Conservation (phyloP, 495 filamentous ascomycete species). For the Copromyces sp. region DNA sequence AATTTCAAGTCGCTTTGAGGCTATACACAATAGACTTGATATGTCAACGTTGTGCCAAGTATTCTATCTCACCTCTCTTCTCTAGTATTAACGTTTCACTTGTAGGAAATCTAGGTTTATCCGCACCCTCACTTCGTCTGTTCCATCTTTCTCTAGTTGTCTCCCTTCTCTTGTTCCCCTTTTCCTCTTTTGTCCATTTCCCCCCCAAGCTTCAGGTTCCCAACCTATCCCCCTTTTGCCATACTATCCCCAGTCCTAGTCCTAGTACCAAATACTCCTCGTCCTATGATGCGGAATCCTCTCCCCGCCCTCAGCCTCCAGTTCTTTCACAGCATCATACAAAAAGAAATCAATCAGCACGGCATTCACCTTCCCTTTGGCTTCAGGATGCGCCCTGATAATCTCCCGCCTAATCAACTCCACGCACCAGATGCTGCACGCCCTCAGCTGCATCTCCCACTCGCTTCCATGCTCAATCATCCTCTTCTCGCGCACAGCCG, state of each 20-base stretch:
- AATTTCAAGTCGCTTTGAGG: background rate
- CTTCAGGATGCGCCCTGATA: constrained; percentile 54
- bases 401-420: constrained; percentile 87
- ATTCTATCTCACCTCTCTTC: background rate
- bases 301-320: constrained; percentile 52
- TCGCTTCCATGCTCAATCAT: constrained; percentile 58
- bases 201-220: too few relatives aligned
- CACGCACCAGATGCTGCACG: constrained; percentile 86
- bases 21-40: background rate
- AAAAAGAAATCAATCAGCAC: constrained; percentile 94
- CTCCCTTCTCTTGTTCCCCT: too few relatives aligned
- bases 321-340: constrained; percentile 83
- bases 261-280: constrained; percentile 88
- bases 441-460: constrained; percentile 82
- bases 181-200: background rate
- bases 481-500: constrained; percentile 51
- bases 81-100: background rate
- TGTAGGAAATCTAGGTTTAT: background rate
- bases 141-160: too few relatives aligned
- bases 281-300: constrained; percentile 84
- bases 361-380: constrained; percentile 56
- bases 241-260: background rate
- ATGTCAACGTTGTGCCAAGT: too few relatives aligned
- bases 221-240: background rate
- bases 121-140: too few relatives aligned